Conservation (phyloP, 1,139 yeast species). For the Candida gigantensis region DNA sequence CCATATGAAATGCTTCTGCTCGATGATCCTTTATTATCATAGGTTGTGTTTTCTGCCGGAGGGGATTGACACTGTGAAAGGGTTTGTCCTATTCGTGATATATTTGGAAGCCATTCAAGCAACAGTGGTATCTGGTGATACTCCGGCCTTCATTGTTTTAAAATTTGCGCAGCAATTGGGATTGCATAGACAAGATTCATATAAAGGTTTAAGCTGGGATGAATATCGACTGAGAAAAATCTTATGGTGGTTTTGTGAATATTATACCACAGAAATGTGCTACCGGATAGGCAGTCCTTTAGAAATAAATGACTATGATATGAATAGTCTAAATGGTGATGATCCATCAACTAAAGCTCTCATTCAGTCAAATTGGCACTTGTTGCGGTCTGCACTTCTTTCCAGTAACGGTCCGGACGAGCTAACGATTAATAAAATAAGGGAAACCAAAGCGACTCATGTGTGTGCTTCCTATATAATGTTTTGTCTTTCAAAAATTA, state of each 20-base stretch:
- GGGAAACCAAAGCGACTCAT: constrained; percentile 11
- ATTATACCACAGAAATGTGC: constrained; percentile 53
- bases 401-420: constrained; percentile 5
- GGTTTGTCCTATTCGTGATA: constrained; percentile 43
- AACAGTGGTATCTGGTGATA: too few relatives aligned
- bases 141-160: constrained; percentile 54
- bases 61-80: constrained; percentile 51
- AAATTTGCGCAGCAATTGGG: constrained; percentile 67
- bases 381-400: constrained; percentile 4
- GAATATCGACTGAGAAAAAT: constrained; percentile 42
- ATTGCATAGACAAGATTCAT: constrained; percentile 58
- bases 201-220: constrained; percentile 33
- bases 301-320: constrained; percentile 50
- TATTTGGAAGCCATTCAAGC: too few relatives aligned
- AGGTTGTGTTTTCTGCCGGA: constrained; percentile 48
- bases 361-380: constrained; percentile 9
- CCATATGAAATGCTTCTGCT: constrained; percentile 28
- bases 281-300: constrained; percentile 62
- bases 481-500: constrained; percentile 24
- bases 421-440: constrained; percentile 6
- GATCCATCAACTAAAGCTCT: constrained; percentile 8
- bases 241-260: constrained; percentile 60
- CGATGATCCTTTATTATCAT: constrained; percentile 49
- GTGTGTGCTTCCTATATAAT: constrained; percentile 16
- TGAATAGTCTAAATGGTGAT: constrained; percentile 26